Evolutionary conservation across 2,329 filamentous ascomycete species (phyloP).

Genomic region (Fusarium kyushuense): DNA sequence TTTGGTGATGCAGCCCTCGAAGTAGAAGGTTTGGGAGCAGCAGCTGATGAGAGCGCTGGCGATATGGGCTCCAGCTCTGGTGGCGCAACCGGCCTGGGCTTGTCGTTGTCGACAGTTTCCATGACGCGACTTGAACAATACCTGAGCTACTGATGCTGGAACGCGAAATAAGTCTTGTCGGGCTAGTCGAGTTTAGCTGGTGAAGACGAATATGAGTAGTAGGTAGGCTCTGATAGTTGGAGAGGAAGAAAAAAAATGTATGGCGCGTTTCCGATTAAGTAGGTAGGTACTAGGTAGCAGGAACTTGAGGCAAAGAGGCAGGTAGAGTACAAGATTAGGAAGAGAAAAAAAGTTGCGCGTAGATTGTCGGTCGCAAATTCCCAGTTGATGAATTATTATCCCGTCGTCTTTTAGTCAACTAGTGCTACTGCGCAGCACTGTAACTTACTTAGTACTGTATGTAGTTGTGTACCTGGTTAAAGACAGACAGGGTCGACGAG

Average conservation of each 20-base stretch:
- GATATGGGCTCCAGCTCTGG: conserved; percentile 48
- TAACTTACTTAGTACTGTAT: not conserved
- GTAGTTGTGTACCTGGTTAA: not conserved
- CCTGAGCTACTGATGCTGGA: conserved; percentile 14
- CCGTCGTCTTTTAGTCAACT: conserved; percentile 1
- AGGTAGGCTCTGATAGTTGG: not conserved
- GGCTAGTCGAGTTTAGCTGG: conserved; percentile 2
- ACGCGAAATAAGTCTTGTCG: conserved; percentile 18
- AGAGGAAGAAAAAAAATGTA: not conserved
- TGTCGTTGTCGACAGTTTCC: conserved; percentile 44
- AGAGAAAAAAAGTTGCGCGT: conserved; percentile 17
- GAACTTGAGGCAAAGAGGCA: not conserved
- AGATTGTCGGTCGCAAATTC: conserved; percentile 32
- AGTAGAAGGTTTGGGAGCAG: conserved; percentile 36
- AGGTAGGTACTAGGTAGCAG: not conserved
- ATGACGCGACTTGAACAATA: conserved; percentile 40
- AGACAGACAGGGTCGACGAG: not conserved
- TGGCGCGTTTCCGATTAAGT: conserved; percentile 22
- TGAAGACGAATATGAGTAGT: not conserved
- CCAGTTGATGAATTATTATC: conserved; percentile 27
- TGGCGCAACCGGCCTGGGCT: conserved; percentile 46
- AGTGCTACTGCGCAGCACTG: conserved; percentile 1
- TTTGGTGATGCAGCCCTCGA: conserved; percentile 39
- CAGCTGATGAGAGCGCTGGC: conserved; percentile 43
- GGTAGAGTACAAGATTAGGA: conserved; percentile 18